These are phyloP conservation scores for Pilatotrama ljubarskyi DNA, from an alignment of 768 basidiomycete genomes.

Conservation along the genomic window DNA sequence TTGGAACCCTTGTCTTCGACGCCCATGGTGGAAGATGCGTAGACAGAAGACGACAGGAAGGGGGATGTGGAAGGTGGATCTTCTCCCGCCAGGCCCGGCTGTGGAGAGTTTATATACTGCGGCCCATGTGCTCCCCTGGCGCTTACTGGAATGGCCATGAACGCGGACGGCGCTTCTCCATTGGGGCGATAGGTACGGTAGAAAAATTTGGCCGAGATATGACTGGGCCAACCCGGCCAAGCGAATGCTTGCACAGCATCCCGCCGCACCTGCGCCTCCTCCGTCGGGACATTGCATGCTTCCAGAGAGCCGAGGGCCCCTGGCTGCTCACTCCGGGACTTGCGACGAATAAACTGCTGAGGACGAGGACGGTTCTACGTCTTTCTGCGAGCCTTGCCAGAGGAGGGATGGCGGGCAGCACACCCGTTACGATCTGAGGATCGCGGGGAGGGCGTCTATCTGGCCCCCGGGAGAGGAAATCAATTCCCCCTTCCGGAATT, in stretches of 20 bases:
- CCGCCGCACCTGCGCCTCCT: neutral
- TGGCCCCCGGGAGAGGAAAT: neutral
- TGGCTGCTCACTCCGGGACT: neutral
- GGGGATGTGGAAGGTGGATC: slow-evolving; percentile 5
- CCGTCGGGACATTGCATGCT: neutral
- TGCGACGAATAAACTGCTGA: too few relatives aligned
- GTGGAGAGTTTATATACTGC: slow-evolving; percentile 11
- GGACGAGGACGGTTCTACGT: neutral
- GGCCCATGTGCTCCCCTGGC: slow-evolving; percentile 1
- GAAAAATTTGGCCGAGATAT: slow-evolving; percentile 7
- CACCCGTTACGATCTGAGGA: neutral
- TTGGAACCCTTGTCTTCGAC: slow-evolving; percentile 13
- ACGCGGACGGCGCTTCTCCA: neutral
- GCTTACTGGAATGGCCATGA: neutral
- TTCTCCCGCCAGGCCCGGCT: neutral
- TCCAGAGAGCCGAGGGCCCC: neutral
- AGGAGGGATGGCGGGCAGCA: neutral
- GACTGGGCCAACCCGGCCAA: neutral
- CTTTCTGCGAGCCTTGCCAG: neutral
- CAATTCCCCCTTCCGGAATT: neutral
- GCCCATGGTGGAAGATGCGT: slow-evolving; percentile 12
- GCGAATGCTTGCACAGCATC: neutral
- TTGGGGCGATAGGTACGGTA: slow-evolving; percentile 5
- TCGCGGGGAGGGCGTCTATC: neutral
- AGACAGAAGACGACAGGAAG: slow-evolving; percentile 4